phyloP scores from a whole-genome alignment of 129 eudicot genomes.

The Sambucus nigra region DNA sequence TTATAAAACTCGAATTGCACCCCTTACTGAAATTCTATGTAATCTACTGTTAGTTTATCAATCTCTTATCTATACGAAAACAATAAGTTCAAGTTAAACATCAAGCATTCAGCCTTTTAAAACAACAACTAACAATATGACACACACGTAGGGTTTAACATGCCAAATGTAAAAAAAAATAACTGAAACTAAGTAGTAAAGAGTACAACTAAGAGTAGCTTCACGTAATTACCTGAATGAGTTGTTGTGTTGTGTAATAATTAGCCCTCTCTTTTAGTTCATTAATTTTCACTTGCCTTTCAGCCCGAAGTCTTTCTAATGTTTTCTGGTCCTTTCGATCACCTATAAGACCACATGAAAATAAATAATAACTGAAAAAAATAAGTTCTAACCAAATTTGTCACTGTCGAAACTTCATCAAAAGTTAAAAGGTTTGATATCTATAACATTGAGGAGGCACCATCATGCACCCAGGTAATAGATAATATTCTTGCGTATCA shows the following conservation, averaged over 20 bases:
- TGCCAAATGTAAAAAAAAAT: not conserved
- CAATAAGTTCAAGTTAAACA: no score
- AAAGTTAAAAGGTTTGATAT: not conserved
- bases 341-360: slow-evolving; percentile 36
- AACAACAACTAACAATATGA: no score
- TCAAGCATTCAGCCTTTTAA: no score
- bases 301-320: slow-evolving; percentile 77
- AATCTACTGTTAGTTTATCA: no score
- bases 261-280: slow-evolving; percentile 92
- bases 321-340: slow-evolving; percentile 73
- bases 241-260: slow-evolving; percentile 86
- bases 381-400: not conserved
- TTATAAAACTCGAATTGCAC: no score
- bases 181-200: not conserved
- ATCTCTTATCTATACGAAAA: no score
- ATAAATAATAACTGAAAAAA: not conserved
- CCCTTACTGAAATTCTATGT: no score
- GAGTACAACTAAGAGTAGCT: not conserved
- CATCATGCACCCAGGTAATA: not conserved
- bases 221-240: slow-evolving; percentile 63
- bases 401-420: not conserved
- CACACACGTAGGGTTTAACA: not conserved
- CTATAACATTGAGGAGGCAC: not conserved
- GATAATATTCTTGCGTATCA: not conserved
- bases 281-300: slow-evolving; percentile 83